phyloP scores from a whole-genome alignment of 208 protist genomes.

The Tritrichomonas foetus region DNA sequence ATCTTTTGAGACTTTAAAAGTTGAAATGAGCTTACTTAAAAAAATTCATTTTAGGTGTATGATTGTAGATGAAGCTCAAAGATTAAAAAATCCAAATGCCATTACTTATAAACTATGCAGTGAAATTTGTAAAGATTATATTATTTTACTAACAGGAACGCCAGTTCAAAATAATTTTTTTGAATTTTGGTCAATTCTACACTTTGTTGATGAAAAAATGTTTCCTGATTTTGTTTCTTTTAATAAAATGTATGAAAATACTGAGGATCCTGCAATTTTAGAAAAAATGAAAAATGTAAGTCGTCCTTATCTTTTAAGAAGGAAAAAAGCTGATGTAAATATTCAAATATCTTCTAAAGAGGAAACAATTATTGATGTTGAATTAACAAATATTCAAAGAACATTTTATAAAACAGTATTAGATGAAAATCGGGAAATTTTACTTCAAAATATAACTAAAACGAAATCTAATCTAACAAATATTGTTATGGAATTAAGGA shows the following conservation, averaged over 20 bases:
- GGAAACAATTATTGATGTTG: conserved; percentile 64
- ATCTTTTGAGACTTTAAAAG: conserved; percentile 64
- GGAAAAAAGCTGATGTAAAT: conserved; percentile 87
- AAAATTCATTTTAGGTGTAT: conserved; percentile 61
- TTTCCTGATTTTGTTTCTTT: conserved; percentile 63
- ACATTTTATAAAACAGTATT: conserved; percentile 65
- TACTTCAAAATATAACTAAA: conserved; percentile 39
- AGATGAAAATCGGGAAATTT: conserved; percentile 49
- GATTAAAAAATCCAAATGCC: conserved; percentile 54
- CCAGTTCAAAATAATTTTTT: conserved; percentile 60
- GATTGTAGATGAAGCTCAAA: conserved; percentile 69
- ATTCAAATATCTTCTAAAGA: conserved; percentile 71
- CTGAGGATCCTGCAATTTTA: neutral
- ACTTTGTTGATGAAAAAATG: conserved; percentile 71
- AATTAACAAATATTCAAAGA: conserved; percentile 63
- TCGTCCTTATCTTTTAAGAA: conserved; percentile 65
- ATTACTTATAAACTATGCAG: conserved; percentile 77
- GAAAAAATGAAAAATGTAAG: conserved; percentile 48
- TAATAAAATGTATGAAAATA: conserved; percentile 68
- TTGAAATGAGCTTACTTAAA: neutral
- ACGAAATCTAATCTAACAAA: neutral
- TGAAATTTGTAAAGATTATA: conserved; percentile 70
- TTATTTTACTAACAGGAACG: conserved; percentile 60
- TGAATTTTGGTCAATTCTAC: conserved; percentile 70
- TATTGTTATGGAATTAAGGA: conserved; percentile 71